These are phyloP conservation scores for Emmonsia crescens DNA, from an alignment of 2,329 filamentous ascomycete species.

Conservation along the genomic window DNA sequence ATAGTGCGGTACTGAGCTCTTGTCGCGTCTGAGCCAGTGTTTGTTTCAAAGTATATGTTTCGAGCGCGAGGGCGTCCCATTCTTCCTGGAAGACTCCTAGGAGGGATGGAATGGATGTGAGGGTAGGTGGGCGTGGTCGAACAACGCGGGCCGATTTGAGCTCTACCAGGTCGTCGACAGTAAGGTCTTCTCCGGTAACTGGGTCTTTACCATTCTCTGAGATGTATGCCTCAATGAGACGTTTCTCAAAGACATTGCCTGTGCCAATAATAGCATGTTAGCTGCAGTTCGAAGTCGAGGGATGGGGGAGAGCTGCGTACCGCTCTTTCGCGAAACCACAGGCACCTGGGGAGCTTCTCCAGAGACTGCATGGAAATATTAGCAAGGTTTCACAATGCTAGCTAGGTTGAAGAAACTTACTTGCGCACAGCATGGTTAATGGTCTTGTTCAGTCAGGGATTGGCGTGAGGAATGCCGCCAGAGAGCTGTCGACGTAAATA, in stretches of 20 bases:
- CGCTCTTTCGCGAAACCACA: constrained; percentile 89
- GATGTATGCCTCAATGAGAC: constrained; percentile 90
- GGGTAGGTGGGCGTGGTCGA: constrained; percentile 77
- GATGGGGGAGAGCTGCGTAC: constrained; percentile 40
- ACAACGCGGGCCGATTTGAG: constrained; percentile 76
- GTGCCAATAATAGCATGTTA: constrained; percentile 16
- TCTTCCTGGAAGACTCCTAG: constrained; percentile 95
- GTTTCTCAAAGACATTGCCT: constrained; percentile 90
- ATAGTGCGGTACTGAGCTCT: constrained; percentile 85
- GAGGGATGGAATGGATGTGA: constrained; percentile 91
- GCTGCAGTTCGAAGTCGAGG: constrained; percentile 8
- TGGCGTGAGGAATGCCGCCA: neutral
- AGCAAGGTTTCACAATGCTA: constrained; percentile 7
- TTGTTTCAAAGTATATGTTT: constrained; percentile 83
- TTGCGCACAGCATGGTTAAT: constrained; percentile 50
- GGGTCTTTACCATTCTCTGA: constrained; percentile 88
- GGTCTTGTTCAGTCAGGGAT: neutral
- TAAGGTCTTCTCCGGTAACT: constrained; percentile 73
- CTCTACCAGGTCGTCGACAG: constrained; percentile 73
- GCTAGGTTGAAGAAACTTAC: constrained; percentile 40
- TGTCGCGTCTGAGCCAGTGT: constrained; percentile 82
- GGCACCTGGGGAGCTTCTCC: constrained; percentile 92
- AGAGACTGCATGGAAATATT: constrained; percentile 53
- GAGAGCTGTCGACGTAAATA: neutral
- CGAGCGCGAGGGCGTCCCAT: constrained; percentile 88